Percentiles rank a stretch among this genome's conserved stretches.
phyloP scores from a whole-genome alignment of 257 asterid species.

The Hygrophila difformis region DNA sequence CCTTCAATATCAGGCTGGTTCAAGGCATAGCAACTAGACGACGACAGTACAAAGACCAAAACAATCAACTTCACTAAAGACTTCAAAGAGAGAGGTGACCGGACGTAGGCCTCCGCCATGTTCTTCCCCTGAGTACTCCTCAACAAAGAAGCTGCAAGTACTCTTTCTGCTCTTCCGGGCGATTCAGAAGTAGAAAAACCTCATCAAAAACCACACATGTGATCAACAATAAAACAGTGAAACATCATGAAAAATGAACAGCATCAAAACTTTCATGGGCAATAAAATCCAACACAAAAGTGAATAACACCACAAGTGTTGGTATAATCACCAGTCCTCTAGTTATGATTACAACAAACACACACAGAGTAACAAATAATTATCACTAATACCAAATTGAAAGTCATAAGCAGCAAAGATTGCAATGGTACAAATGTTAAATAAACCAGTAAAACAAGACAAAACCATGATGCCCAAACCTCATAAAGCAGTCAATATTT shows the following conservation, averaged over 20 bases:
- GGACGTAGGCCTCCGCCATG: conserved; percentile 15
- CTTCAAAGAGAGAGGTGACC: conserved; percentile 18
- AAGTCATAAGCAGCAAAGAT: too few species aligned
- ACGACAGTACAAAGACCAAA: conserved; percentile 39
- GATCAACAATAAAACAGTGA: background rate
- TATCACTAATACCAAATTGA: too few species aligned
- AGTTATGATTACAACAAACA: too few species aligned
- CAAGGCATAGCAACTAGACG: conserved; percentile 30
- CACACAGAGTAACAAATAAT: too few species aligned
- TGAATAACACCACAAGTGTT: too few species aligned
- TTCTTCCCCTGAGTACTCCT: conserved; percentile 14
- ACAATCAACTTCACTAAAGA: conserved; percentile 20
- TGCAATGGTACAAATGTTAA: too few species aligned
- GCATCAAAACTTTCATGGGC: background rate
- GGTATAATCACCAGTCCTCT: too few species aligned
- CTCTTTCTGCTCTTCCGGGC: conserved; percentile 8
- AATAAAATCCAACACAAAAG: too few species aligned
- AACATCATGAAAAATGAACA: background rate
- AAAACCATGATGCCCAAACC: too few species aligned
- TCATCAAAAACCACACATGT: background rate
- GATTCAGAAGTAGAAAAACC: conserved; percentile 11
- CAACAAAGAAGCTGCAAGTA: conserved; percentile 4
- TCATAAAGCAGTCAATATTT: too few species aligned
- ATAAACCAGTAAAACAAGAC: too few species aligned
- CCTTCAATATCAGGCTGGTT: conserved; percentile 64